These are phyloP conservation scores for Coprinopsis sp. DNA, from an alignment of 768 basidiomycete genomes.

Conservation along the genomic window DNA sequence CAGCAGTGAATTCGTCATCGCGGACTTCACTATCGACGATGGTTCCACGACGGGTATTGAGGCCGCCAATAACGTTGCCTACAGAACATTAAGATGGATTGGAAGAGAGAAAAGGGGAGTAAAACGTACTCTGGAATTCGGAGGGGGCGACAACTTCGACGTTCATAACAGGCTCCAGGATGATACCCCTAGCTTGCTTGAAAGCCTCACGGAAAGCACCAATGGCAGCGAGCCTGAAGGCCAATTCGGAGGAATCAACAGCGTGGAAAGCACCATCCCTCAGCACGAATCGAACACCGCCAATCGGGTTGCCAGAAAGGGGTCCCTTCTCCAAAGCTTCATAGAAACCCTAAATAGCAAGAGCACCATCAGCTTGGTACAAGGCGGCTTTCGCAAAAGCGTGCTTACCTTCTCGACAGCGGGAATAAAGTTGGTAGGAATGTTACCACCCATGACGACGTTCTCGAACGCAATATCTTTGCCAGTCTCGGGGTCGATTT, in stretches of 20 bases:
- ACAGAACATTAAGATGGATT: conserved; percentile 4
- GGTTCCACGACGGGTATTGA: conserved; percentile 89
- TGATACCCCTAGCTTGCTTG: conserved; percentile 66
- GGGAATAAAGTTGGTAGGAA: conserved; percentile 89
- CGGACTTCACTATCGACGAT: conserved; percentile 95
- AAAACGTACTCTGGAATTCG: conserved; percentile 82
- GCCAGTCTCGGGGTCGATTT: conserved; percentile 63
- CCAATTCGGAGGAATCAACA: conserved; percentile 95
- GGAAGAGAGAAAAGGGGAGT: not conserved
- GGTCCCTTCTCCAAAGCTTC: conserved; percentile 91
- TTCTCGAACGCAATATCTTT: conserved; percentile 85
- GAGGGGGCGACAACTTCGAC: conserved; percentile 95
- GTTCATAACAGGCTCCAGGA: conserved; percentile 98
- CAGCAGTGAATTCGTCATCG: conserved; percentile 92
- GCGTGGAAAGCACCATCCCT: conserved; percentile 90
- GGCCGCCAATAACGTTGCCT: conserved; percentile 88
- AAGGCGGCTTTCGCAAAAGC: not conserved
- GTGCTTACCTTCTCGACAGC: conserved; percentile 81
- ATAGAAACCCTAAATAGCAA: conserved; percentile 70
- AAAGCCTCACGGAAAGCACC: conserved; percentile 93
- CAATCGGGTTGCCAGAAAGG: conserved; percentile 82
- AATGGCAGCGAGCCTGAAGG: conserved; percentile 87
- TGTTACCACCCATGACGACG: conserved; percentile 85
- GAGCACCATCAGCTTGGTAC: not conserved
- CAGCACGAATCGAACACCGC: conserved; percentile 80